These are phyloP conservation scores for Suhomyces atakaporum DNA, from an alignment of 1,139 yeast genomes.

Conservation along the genomic window DNA sequence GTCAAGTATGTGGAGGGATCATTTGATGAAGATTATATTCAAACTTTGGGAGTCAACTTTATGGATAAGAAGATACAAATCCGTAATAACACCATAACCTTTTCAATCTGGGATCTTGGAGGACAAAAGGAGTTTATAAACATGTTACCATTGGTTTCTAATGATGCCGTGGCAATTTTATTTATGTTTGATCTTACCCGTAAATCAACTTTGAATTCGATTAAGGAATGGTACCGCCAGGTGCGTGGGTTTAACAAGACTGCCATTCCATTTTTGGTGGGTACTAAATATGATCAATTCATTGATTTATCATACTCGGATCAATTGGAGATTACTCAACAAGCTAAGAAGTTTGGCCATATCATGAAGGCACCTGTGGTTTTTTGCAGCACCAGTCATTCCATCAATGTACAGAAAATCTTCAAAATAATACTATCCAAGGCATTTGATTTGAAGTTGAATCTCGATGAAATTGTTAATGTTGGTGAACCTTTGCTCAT, in stretches of 20 bases:
- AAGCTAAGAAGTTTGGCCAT: constrained; percentile 82
- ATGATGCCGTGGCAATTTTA: constrained; percentile 90
- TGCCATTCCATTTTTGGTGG: constrained; percentile 90
- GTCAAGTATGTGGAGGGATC: constrained; percentile 95
- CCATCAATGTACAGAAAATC: constrained; percentile 91
- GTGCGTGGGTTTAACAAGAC: constrained; percentile 89
- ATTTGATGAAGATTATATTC: constrained; percentile 89
- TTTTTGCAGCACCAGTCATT: constrained; percentile 90
- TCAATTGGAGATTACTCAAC: constrained; percentile 82
- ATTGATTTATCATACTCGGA: constrained; percentile 78
- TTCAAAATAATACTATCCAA: constrained; percentile 90
- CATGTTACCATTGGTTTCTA: constrained; percentile 92
- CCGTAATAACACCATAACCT: constrained; percentile 85
- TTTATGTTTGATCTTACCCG: constrained; percentile 93
- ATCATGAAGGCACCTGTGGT: constrained; percentile 92
- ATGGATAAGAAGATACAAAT: constrained; percentile 89
- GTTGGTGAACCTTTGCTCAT: constrained; percentile 89
- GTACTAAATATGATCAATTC: constrained; percentile 91
- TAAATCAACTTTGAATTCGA: constrained; percentile 79
- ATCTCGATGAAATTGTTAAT: constrained; percentile 78
- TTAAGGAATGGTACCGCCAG: constrained; percentile 94
- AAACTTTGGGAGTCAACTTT: constrained; percentile 92
- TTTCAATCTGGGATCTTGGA: constrained; percentile 95
- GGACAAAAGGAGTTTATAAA: constrained; percentile 96
- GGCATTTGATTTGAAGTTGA: constrained; percentile 84